Evolutionary conservation across 371 early-diverging fungal genomes (phyloP).

Genomic region (Saksenaea vasiformis): DNA sequence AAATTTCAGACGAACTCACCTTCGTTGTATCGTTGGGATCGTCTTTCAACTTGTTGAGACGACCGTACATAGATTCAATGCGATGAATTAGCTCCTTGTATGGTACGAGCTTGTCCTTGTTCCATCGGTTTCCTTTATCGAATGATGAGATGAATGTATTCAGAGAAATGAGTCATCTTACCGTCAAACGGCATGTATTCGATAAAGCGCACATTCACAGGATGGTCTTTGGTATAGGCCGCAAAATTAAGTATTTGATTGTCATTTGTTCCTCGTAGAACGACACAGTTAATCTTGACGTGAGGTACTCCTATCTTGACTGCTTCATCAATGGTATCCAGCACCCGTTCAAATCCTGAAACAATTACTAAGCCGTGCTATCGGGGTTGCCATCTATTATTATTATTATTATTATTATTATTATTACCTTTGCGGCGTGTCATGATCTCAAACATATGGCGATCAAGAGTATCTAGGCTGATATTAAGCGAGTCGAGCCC

Average conservation of each 20-base stretch:
- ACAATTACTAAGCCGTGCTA: neutral
- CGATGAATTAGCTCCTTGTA: slow-evolving; percentile 73
- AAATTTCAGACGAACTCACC: slow-evolving; percentile 38
- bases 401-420: neutral
- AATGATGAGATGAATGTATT: neutral
- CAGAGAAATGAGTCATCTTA: slow-evolving; percentile 23
- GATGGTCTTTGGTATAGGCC: slow-evolving; percentile 73
- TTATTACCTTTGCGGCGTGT: slow-evolving; percentile 79
- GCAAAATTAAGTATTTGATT: slow-evolving; percentile 83
- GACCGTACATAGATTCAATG: slow-evolving; percentile 60
- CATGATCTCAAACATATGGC: slow-evolving; percentile 84
- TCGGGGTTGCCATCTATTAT: neutral
- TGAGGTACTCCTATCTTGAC: slow-evolving; percentile 61
- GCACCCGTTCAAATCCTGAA: slow-evolving; percentile 73
- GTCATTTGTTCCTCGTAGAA: slow-evolving; percentile 87
- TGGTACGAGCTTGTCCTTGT: slow-evolving; percentile 78
- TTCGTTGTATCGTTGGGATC: slow-evolving; percentile 88
- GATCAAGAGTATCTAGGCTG: slow-evolving; percentile 89
- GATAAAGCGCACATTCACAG: slow-evolving; percentile 87
- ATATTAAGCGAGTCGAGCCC: slow-evolving; percentile 90
- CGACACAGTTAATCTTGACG: slow-evolving; percentile 90
- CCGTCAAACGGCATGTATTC: slow-evolving; percentile 98
- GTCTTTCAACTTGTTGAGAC: slow-evolving; percentile 65
- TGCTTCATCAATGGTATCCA: slow-evolving; percentile 76
- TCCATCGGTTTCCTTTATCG: slow-evolving; percentile 83